phyloP scores from a whole-genome alignment of 1,139 yeast genomes.

The Meyerozyma smithsonii region DNA sequence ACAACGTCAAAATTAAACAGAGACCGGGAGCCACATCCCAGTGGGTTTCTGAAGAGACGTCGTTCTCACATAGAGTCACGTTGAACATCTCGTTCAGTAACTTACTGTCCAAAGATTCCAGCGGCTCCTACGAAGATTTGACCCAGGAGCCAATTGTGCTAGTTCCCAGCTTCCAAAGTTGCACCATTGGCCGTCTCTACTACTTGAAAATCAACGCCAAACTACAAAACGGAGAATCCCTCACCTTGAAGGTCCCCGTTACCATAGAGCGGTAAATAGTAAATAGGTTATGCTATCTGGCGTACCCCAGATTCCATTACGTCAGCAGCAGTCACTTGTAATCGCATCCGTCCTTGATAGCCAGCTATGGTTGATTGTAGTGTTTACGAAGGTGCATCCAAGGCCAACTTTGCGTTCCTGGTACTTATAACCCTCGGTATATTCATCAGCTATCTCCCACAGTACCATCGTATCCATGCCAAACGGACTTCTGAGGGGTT shows the following conservation, averaged over 20 bases:
- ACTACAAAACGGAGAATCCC: constrained; percentile 15
- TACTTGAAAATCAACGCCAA: constrained; percentile 15
- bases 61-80: constrained; percentile 5
- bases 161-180: constrained; percentile 25
- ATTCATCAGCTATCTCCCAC: constrained; percentile 72
- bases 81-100: constrained; percentile 10
- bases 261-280: constrained; percentile 10
- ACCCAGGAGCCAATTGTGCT: constrained; percentile 13
- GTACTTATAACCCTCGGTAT: constrained; percentile 61
- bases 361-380: constrained; percentile 18
- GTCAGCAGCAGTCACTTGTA: background rate
- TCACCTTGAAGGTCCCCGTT: constrained; percentile 18
- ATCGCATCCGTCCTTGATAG: background rate
- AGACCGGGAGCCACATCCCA: constrained; percentile 7
- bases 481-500: constrained; percentile 75
- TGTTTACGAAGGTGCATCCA: constrained; percentile 43
- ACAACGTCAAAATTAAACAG: constrained; percentile 6
- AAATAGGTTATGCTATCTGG: background rate
- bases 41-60: constrained; percentile 6
- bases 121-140: constrained; percentile 10
- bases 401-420: constrained; percentile 45
- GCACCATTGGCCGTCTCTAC: constrained; percentile 23
- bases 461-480: constrained; percentile 55
- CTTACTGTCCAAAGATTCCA: constrained; percentile 7
- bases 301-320: background rate